Conservation (phyloP, 805 yeast genomes). For the Saccharomycopsis amapae region DNA sequence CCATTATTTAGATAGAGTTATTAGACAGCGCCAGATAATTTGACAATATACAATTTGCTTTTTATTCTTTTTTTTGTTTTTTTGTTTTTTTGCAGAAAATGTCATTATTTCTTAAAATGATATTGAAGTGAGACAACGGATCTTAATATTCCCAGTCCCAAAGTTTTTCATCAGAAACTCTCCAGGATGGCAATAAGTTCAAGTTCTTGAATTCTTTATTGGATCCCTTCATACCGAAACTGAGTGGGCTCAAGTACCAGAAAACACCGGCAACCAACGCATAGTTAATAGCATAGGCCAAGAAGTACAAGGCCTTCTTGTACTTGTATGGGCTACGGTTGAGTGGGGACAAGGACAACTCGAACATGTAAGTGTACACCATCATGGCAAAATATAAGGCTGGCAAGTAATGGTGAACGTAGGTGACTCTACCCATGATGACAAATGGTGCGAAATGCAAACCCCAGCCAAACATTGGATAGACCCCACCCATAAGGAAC, state of each 20-base stretch:
- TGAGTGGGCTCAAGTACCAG: slow-evolving; percentile 52
- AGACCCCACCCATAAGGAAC: slow-evolving; percentile 64
- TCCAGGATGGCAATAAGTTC: slow-evolving; percentile 45
- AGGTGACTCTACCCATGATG: slow-evolving; percentile 80
- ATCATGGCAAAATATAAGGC: slow-evolving; percentile 72
- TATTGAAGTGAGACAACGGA: not conserved
- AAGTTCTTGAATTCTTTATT: slow-evolving; percentile 34
- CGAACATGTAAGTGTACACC: slow-evolving; percentile 47
- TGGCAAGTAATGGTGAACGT: slow-evolving; percentile 80
- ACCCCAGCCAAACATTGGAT: slow-evolving; percentile 79
- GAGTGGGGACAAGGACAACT: slow-evolving; percentile 33
- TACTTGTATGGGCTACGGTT: slow-evolving; percentile 24
- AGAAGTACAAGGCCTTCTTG: slow-evolving; percentile 24
- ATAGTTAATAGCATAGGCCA: slow-evolving; percentile 37
- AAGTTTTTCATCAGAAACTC: slow-evolving; percentile 28
- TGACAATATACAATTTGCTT: no score
- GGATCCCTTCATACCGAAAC: slow-evolving; percentile 60
- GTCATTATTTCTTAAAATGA: not conserved
- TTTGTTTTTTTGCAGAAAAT: not conserved
- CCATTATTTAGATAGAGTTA: no score
- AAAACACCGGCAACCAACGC: slow-evolving; percentile 44
- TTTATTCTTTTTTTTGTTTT: not conserved
- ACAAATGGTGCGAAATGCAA: slow-evolving; percentile 70
- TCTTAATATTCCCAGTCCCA: slow-evolving; percentile 21
- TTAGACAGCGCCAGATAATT: no score